These are phyloP conservation scores for Linnemannia schmuckeri DNA, from an alignment of 192 early-diverging fungal genomes.

Conservation along the genomic window DNA sequence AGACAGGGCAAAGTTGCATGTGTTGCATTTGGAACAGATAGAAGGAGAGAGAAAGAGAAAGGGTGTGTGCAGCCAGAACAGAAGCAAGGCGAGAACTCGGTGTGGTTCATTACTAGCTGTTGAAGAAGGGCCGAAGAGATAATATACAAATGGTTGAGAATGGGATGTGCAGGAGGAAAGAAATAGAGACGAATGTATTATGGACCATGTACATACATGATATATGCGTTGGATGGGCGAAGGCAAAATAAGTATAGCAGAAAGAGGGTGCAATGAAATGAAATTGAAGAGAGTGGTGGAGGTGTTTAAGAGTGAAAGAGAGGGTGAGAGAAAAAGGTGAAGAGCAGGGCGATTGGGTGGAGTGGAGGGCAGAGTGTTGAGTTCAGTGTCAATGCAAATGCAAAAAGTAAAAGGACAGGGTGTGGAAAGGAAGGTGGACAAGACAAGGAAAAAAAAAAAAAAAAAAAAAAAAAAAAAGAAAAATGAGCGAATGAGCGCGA, in stretches of 20 bases:
- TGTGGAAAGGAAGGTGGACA: not conserved
- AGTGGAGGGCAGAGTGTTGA: not conserved
- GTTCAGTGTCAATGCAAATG: not conserved
- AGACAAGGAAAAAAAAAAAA: not conserved
- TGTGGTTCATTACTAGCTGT: not conserved
- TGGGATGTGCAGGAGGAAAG: not conserved
- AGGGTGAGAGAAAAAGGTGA: not conserved
- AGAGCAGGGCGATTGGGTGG: not conserved
- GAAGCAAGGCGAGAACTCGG: not conserved
- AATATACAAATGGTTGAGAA: not conserved
- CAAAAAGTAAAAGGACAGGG: not conserved
- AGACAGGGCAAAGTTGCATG: not conserved
- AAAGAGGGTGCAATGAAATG: not conserved
- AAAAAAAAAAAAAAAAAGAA: not conserved
- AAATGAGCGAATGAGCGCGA: not conserved
- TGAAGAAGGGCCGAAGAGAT: not conserved
- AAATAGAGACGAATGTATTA: not conserved
- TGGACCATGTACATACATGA: not conserved
- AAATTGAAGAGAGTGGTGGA: not conserved
- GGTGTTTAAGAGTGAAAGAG: not conserved
- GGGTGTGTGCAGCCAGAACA: not conserved
- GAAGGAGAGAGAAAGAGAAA: not conserved
- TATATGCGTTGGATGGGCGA: not conserved
- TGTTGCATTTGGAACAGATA: not conserved
- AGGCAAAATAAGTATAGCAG: not conserved